Base-by-base conservation (phyloP, 257 asterid species). In the Solanum paucissectum region DNA sequence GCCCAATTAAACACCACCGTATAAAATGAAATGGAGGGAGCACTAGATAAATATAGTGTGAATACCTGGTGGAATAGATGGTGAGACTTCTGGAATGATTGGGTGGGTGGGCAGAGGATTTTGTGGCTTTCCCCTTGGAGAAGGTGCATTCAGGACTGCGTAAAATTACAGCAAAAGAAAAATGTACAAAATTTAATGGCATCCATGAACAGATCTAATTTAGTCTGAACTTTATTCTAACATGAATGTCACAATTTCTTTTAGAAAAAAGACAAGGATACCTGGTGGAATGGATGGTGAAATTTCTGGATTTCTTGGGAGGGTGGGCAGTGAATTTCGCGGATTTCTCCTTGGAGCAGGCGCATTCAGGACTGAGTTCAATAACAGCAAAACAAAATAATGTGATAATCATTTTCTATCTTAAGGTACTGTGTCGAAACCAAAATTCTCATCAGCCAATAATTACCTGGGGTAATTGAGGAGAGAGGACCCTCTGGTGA, bases 261-360 rank as follows among this genome's bases (percentile, higher is more conserved):
- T 32, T 18, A 29, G 42, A 49, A 29, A 29, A 49, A 68, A 68
- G 62, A 33, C n/a, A 88, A 62, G 58, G 90, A 25, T 33, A 92
- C 94, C 93, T 60, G 94, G 94, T 10, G 93, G 92, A 86, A n/a
- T 87, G 52, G 94, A 89, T 37, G 92, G 92, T 69, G 93, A 91
- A 87, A 87, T 91, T 10, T 87, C 84, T 32, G 92, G 91, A 83
- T 77, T 86, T 83, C 86, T 87, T 55, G 90, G 44, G 84, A 25
- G 82, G 33, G 90, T 9, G 46, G 94, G 88, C 16, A 91, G 93
- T 40, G 93, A 89, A 86, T 91, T 76, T 66, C 85, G 87, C 18
- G 89, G 90, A 86, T 34, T 69, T 76, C 71, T 89, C 86, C 86
- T 64, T 87, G 92, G 90, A 74, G 91, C 83, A 23, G 92, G 92